Percentiles rank a stretch among this genome's conserved stretches.
Conservation (phyloP, 2,329 filamentous ascomycete species). For the Fonsecaea multimorphosa region DNA sequence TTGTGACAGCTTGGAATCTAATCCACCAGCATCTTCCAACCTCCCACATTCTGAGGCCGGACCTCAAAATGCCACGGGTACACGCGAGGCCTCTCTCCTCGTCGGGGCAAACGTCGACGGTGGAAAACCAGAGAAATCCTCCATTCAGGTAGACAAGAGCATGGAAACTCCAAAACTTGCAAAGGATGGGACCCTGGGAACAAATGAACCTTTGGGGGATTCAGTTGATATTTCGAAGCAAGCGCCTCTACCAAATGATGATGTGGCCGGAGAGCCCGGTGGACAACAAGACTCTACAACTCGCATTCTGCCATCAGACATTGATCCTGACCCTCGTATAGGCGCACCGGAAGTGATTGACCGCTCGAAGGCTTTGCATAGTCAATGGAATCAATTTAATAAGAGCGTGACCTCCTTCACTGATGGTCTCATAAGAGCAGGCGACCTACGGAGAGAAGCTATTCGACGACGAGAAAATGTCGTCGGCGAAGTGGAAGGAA, state of each 20-base stretch:
- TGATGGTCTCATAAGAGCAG: conserved; percentile 6
- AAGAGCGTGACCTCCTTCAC: conserved; percentile 3
- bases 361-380: not conserved
- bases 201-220: not conserved
- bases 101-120: not conserved
- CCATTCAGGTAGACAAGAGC: not conserved
- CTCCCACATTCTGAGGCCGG: not conserved
- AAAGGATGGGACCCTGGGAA: not conserved
- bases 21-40: not conserved
- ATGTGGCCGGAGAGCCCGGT: not conserved
- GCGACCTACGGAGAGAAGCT: conserved; percentile 1
- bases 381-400: conserved; percentile 7
- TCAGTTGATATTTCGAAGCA: not conserved
- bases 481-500: not conserved
- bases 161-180: not conserved
- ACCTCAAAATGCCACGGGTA: not conserved
- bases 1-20: not conserved
- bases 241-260: not conserved
- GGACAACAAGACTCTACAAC: not conserved
- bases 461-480: not conserved
- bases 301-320: not conserved
- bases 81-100: not conserved
- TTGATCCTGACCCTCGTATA: not conserved
- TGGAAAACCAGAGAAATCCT: not conserved
- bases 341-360: not conserved